Evolutionary conservation across 208 protist species (phyloP), one percentile per base, ranked within the genome.

Genomic region (Vickermania ingenoplastis): DNA sequence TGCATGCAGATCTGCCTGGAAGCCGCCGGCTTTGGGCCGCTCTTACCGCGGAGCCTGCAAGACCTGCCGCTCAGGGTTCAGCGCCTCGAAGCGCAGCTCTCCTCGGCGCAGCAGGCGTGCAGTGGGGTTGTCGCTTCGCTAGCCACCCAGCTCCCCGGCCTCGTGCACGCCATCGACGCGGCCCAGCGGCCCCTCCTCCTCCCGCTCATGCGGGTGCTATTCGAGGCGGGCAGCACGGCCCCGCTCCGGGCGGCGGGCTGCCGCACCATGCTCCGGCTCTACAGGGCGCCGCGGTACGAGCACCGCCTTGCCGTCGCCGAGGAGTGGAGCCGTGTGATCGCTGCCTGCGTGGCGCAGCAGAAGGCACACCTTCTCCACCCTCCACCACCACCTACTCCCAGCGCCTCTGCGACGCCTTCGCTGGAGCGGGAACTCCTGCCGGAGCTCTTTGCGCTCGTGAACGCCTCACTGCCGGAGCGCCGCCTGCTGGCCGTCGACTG

Each of bases 401-500:
- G 11, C 11, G 7, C 7, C 7, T 7, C 13, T 14, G 21, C 13
- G 14, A 7, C 28, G 3, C 29, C 64, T 1, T 31, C 70, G 31
- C 66, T 87, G 27, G 69, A 87, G 55, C 65, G 78, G 49, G 84
- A 84, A 64, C 52, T 88, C 14, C 74, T 86, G 26, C 75, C 80
- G 7, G 75, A 88, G 57, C 62, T 88, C 26, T 88, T 82, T 69
- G 75, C 62, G 13, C 66, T 88, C 21, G 78, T 78, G 22, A 88
- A 88, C 61, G 69, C 73, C 2, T 62, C 25, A 29, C 65, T 58
- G 21, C 59, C 67, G 29, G 83, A 85, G 67, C 61, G 75, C 21
- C 79, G 75, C 25, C 54, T 86, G 36, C 75, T 87, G 25, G 77
- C 71, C 17, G 57, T 91, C 23, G 71, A 83, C 41, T 91, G 83